Conservation (phyloP, 257 asterid species). For the Misopates orontium region DNA sequence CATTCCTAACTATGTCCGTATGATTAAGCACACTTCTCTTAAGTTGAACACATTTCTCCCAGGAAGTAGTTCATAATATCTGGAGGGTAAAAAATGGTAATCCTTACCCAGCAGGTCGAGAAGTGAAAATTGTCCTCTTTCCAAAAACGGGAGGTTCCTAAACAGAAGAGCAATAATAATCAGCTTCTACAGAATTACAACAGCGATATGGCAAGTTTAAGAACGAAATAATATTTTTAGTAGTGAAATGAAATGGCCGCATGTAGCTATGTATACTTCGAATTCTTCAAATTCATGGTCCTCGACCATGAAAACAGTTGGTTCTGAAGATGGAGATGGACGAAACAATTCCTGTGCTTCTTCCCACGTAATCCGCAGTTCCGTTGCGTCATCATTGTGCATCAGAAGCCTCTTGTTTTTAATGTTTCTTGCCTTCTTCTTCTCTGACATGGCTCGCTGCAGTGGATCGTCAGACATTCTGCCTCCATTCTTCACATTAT, state of each 20-base stretch:
- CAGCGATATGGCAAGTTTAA: neutral
- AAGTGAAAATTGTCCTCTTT: conserved; percentile 74
- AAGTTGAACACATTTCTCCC: too few relatives aligned
- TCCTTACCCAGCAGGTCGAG: conserved; percentile 81
- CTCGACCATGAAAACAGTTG: conserved; percentile 66
- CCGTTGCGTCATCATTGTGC: conserved; percentile 75
- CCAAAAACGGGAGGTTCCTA: conserved; percentile 96
- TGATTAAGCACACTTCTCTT: too few relatives aligned
- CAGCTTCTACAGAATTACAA: conserved; percentile 1
- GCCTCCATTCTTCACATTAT: conserved; percentile 56
- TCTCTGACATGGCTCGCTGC: conserved; percentile 47
- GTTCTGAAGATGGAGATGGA: conserved; percentile 64
- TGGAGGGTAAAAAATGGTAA: neutral
- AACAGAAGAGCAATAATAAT: conserved; percentile 24
- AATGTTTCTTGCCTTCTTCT: conserved; percentile 77
- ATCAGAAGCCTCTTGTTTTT: conserved; percentile 86
- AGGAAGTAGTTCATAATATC: neutral
- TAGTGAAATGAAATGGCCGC: neutral
- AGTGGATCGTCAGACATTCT: conserved; percentile 52
- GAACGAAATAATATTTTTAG: neutral
- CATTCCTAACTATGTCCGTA: too few relatives aligned
- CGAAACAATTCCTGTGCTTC: conserved; percentile 93
- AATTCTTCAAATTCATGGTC: conserved; percentile 82
- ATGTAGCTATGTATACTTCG: conserved; percentile 44
- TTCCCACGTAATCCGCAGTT: conserved; percentile 83